A percentile compares a stretch with the other conserved stretches of the same genome.
Conservation (phyloP, 805 yeast genomes). For the Pichia pseudocactophila region DNA sequence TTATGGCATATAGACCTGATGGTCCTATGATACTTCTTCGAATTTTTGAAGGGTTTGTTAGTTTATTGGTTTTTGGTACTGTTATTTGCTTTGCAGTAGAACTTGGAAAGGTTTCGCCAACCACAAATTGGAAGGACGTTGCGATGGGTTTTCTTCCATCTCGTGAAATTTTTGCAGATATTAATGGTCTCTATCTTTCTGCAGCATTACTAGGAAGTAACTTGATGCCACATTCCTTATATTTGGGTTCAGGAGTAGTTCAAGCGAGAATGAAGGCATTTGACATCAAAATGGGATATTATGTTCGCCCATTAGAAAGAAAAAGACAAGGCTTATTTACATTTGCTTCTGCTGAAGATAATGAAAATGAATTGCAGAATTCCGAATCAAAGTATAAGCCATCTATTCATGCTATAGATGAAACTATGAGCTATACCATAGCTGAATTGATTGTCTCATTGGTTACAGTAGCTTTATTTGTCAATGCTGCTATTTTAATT, state of each 20-base stretch:
- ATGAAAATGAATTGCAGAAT: conserved; percentile 30
- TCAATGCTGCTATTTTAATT: conserved; percentile 79
- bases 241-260: conserved; percentile 81
- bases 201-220: conserved; percentile 90
- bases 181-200: conserved; percentile 65
- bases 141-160: conserved; percentile 60
- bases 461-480: conserved; percentile 85
- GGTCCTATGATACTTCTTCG: conserved; percentile 75
- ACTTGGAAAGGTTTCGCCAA: conserved; percentile 54
- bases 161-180: conserved; percentile 36
- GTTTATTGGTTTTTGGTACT: conserved; percentile 68
- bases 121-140: conserved; percentile 49
- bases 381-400: conserved; percentile 43
- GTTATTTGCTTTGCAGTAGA: conserved; percentile 80
- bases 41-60: conserved; percentile 73
- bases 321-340: conserved; percentile 14
- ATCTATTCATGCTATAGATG: conserved; percentile 68
- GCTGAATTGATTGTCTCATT: conserved; percentile 76
- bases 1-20: conserved; percentile 79
- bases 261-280: conserved; percentile 76
- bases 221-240: conserved; percentile 90
- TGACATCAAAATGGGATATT: conserved; percentile 61
- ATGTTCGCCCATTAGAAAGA: conserved; percentile 27
- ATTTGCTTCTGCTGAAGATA: conserved; percentile 19
- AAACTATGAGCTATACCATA: conserved; percentile 71